Evolutionary conservation across 768 basidiomycete species (phyloP).

Genomic region (Lepiota subincarnata): DNA sequence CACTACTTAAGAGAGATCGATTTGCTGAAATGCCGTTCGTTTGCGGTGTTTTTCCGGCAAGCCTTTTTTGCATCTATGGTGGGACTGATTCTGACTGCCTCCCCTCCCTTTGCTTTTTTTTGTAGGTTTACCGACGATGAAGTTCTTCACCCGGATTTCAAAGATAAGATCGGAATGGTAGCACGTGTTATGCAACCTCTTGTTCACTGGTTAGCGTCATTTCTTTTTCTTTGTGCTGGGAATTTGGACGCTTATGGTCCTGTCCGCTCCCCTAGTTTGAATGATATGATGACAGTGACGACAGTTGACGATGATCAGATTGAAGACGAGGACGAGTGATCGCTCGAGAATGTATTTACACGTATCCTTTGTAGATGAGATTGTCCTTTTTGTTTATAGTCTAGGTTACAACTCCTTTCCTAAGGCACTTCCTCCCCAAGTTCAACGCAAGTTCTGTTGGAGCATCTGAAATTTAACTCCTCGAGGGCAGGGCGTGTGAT

Average conservation of each 20-base stretch:
- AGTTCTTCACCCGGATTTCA: slow-evolving; percentile 65
- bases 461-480: too few relatives aligned
- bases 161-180: slow-evolving; percentile 52
- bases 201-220: slow-evolving; percentile 61
- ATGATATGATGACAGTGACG: slow-evolving; percentile 63
- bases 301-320: slow-evolving; percentile 23
- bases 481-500: too few relatives aligned
- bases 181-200: slow-evolving; percentile 63
- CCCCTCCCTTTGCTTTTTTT: neutral
- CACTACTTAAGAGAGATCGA: slow-evolving; percentile 74
- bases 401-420: too few relatives aligned
- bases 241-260: neutral
- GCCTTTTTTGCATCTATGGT: slow-evolving; percentile 10
- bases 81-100: neutral
- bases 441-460: too few relatives aligned
- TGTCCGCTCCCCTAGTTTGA: slow-evolving; percentile 43
- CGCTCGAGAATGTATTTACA: neutral
- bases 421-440: too few relatives aligned
- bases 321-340: slow-evolving; percentile 17
- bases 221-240: neutral
- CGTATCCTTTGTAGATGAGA: neutral
- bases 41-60: slow-evolving; percentile 64
- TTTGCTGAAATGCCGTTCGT: slow-evolving; percentile 77
- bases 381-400: too few relatives aligned
- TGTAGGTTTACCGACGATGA: slow-evolving; percentile 71